A percentile compares a stretch with the other conserved stretches of the same genome.
These are phyloP conservation scores for Alloteropsis semialata DNA, from an alignment of 176 grass and related monocot species.

Conservation along the genomic window DNA sequence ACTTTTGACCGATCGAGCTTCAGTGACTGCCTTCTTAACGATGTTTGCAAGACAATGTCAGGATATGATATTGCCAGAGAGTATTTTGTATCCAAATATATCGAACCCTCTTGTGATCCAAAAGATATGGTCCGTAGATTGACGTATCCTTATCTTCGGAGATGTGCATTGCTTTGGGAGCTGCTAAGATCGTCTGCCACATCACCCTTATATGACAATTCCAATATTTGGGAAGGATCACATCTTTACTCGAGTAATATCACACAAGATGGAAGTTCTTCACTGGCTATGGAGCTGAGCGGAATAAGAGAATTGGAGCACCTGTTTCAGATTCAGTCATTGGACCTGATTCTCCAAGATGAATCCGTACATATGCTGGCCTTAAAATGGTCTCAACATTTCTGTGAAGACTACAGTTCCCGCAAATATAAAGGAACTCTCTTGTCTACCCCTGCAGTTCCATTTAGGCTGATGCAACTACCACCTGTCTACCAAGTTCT, in stretches of 20 bases:
- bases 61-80: conserved; percentile 55
- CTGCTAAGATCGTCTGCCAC: conserved; percentile 53
- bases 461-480: conserved; percentile 91
- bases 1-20: conserved; percentile 75
- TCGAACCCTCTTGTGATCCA: conserved; percentile 60
- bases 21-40: conserved; percentile 55
- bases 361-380: conserved; percentile 56
- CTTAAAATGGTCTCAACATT: conserved; percentile 91
- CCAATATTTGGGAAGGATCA: conserved; percentile 77
- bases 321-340: conserved; percentile 66
- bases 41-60: conserved; percentile 75
- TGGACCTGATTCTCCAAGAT: conserved; percentile 79
- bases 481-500: conserved; percentile 91
- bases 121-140: conserved; percentile 79
- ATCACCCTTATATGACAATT: conserved; percentile 68
- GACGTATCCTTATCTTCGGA: conserved; percentile 92
- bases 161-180: conserved; percentile 82
- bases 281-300: conserved; percentile 53
- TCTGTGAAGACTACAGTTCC: conserved; percentile 62
- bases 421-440: conserved; percentile 49
- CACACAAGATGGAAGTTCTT: conserved; percentile 39
- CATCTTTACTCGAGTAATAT: conserved; percentile 50
- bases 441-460: conserved; percentile 66
- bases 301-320: conserved; percentile 78
- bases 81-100: conserved; percentile 88